A percentile compares a stretch with the other conserved stretches of the same genome.
These are phyloP conservation scores for Aspergillus sp. DNA, from an alignment of 2,329 filamentous ascomycete genomes.

Conservation along the genomic window DNA sequence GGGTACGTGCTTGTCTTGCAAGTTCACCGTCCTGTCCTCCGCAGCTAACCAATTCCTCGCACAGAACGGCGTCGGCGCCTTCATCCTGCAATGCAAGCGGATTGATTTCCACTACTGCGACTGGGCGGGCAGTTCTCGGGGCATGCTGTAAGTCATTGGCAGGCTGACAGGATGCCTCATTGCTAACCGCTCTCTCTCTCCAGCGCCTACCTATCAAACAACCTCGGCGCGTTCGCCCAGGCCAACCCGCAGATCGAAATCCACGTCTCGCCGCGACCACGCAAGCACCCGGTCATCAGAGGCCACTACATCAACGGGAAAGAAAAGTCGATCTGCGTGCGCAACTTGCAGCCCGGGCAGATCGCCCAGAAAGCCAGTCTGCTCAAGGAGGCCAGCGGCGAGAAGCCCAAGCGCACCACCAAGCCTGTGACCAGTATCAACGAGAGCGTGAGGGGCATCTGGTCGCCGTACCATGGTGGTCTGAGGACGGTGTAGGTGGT, in stretches of 20 bases:
- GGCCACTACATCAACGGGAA: slow-evolving; percentile 89
- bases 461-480: slow-evolving; percentile 54
- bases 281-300: slow-evolving; percentile 77
- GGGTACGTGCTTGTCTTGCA: slow-evolving; percentile 35
- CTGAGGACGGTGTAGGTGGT: slow-evolving; percentile 39
- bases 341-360: slow-evolving; percentile 71
- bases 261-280: slow-evolving; percentile 78
- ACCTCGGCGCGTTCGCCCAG: slow-evolving; percentile 67
- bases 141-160: slow-evolving; percentile 68
- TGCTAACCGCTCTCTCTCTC: slow-evolving; percentile 2
- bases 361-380: slow-evolving; percentile 65
- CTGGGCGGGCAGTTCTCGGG: slow-evolving; percentile 82
- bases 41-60: slow-evolving; percentile 5
- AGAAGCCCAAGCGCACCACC: slow-evolving; percentile 43
- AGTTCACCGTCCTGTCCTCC: neutral
- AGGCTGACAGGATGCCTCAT: neutral
- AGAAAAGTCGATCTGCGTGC: slow-evolving; percentile 76
- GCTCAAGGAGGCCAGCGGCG: slow-evolving; percentile 38
- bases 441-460: slow-evolving; percentile 56
- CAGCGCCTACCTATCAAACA: slow-evolving; percentile 71
- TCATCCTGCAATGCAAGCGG: slow-evolving; percentile 94
- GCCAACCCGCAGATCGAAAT: slow-evolving; percentile 85
- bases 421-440: slow-evolving; percentile 54
- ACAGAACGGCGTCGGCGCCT: slow-evolving; percentile 92
- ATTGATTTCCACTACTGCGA: slow-evolving; percentile 97